phyloP scores from a whole-genome alignment of 2,329 filamentous ascomycete species.

The Colletotrichum sp. region DNA sequence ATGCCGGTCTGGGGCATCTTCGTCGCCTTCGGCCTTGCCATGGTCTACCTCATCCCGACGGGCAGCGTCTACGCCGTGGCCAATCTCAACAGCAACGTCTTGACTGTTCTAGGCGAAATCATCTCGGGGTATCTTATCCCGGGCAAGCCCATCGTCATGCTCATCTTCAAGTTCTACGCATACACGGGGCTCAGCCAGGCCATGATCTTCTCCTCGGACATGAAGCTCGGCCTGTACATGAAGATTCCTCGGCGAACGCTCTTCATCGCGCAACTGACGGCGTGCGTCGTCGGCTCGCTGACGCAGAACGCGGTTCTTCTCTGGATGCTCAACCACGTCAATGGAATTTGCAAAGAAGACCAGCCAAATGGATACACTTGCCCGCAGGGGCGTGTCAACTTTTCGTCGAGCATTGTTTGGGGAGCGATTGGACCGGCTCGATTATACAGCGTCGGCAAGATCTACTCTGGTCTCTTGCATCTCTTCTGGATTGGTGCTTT shows the following conservation, averaged over 20 bases:
- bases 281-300: slow-evolving; percentile 52
- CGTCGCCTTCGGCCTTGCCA: slow-evolving; percentile 46
- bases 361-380: slow-evolving; percentile 53
- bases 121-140: slow-evolving; percentile 54
- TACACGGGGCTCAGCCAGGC: slow-evolving; percentile 39
- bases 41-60: slow-evolving; percentile 54
- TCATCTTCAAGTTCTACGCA: slow-evolving; percentile 35
- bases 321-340: slow-evolving; percentile 38
- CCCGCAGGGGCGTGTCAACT: slow-evolving; percentile 52
- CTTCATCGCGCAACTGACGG: slow-evolving; percentile 66
- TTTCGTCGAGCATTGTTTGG: slow-evolving; percentile 54
- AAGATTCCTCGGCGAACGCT: slow-evolving; percentile 63
- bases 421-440: slow-evolving; percentile 55
- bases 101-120: slow-evolving; percentile 13
- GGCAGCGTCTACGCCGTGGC: slow-evolving; percentile 50
- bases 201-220: slow-evolving; percentile 51
- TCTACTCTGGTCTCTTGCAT: slow-evolving; percentile 51
- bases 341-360: slow-evolving; percentile 41
- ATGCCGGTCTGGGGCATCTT: slow-evolving; percentile 62
- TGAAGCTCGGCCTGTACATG: slow-evolving; percentile 52
- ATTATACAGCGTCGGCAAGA: slow-evolving; percentile 49
- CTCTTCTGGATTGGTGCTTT: slow-evolving; percentile 53
- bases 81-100: slow-evolving; percentile 50
- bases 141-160: slow-evolving; percentile 41
- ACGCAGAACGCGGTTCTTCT: slow-evolving; percentile 40